These are phyloP conservation scores for Trichoderma asperelloides DNA, from an alignment of 495 filamentous ascomycete genomes.

Conservation along the genomic window DNA sequence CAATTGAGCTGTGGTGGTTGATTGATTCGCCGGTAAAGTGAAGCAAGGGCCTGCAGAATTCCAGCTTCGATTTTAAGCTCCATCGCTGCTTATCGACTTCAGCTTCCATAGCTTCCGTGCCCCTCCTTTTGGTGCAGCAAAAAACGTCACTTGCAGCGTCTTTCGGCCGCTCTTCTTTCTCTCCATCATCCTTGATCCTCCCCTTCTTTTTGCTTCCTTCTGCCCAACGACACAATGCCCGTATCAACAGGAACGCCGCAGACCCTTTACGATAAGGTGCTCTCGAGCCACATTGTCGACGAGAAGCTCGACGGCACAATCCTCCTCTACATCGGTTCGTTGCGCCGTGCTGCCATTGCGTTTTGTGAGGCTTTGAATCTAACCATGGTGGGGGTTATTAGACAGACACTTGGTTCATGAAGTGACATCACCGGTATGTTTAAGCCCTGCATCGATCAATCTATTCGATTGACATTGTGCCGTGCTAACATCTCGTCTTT, in stretches of 20 bases:
- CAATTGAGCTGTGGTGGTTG: neutral
- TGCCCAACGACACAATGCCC: constrained; percentile 51
- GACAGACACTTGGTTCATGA: constrained; percentile 95
- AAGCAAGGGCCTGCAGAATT: neutral
- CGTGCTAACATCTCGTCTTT: constrained; percentile 3
- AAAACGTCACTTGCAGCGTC: neutral
- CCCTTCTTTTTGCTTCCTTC: neutral
- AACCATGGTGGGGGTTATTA: constrained; percentile 18
- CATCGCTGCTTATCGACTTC: neutral
- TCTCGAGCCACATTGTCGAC: constrained; percentile 86
- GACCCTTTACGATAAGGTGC: constrained; percentile 97
- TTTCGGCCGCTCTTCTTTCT: neutral
- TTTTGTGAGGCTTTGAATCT: constrained; percentile 9
- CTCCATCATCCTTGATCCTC: neutral
- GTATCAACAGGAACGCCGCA: constrained; percentile 64
- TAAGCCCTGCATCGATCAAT: neutral
- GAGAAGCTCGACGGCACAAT: constrained; percentile 89
- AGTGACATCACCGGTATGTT: constrained; percentile 81
- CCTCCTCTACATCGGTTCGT: constrained; percentile 79
- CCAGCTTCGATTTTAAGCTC: neutral
- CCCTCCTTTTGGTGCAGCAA: neutral
- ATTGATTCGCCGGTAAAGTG: neutral
- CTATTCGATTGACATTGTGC: neutral
- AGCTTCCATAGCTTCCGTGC: neutral
- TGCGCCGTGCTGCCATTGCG: constrained; percentile 1